These are phyloP conservation scores for Mucor plumbeus DNA, from an alignment of 371 early-diverging fungal species.

Conservation along the genomic window DNA sequence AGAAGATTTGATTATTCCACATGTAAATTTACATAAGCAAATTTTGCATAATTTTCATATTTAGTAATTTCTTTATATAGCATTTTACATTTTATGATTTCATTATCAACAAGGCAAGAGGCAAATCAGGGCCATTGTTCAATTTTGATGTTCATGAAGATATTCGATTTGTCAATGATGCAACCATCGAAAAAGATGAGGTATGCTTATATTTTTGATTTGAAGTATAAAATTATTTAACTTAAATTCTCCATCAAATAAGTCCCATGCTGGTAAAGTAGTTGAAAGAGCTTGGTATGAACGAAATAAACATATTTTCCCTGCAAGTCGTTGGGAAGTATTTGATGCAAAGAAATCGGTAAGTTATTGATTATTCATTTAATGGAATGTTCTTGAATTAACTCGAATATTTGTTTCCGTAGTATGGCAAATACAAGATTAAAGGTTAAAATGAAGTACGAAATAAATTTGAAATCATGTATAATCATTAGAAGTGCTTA, in stretches of 20 bases:
- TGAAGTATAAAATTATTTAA: background rate
- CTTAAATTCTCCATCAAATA: background rate
- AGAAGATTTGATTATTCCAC: constrained; percentile 96
- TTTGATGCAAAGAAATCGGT: constrained; percentile 88
- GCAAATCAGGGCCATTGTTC: constrained; percentile 95
- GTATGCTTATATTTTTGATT: constrained; percentile 21
- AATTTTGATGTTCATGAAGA: constrained; percentile 95
- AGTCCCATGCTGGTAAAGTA: constrained; percentile 96
- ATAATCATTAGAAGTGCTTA: background rate
- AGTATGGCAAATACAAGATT: constrained; percentile 79
- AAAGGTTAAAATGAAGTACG: constrained; percentile 9
- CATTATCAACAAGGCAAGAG: constrained; percentile 93
- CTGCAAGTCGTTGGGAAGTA: constrained; percentile 93
- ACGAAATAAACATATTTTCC: constrained; percentile 96
- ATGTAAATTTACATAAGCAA: constrained; percentile 55
- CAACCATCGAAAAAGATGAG: constrained; percentile 87
- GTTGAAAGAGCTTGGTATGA: constrained; percentile 95
- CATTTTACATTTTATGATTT: constrained; percentile 97
- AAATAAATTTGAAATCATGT: constrained; percentile 3
- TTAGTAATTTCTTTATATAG: constrained; percentile 32
- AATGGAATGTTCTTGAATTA: background rate
- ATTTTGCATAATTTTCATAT: background rate
- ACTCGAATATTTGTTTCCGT: constrained; percentile 11
- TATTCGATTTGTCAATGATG: constrained; percentile 87
- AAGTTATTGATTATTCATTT: constrained; percentile 21